Base-by-base conservation (phyloP, 78 protist genomes). In the Planoprotostelium fungivorum region DNA sequence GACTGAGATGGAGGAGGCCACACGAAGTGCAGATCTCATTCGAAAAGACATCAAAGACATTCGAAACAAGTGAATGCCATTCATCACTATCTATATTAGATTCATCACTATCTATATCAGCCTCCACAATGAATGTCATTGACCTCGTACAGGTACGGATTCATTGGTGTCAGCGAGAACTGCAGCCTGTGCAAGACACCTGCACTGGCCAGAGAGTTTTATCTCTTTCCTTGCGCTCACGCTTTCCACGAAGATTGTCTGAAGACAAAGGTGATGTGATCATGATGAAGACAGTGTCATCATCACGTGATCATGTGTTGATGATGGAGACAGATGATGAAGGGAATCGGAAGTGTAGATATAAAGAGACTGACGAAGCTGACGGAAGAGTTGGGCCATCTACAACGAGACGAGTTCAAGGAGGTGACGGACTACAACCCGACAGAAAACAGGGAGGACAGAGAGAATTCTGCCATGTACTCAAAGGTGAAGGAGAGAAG, bases 221-320 rank as follows among this genome's bases (percentile, higher is more conserved):
- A 91, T 93, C 38, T 97, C 63, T 98, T 98, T 90, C 95, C 97
- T 0, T 98, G 99, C 88, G 89, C 73, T 37, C 99, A 98, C 89
- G 92, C 84, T 16, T 95, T 97, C 91, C 99, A 97, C 85, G 87
- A 51, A 35, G 96, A 97, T 38, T 97, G 99, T 91, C 88, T 97
- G 63, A 88, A 90, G 31, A 35, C 88, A 28, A 87, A 94, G 85
- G 90, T 85, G n/a, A 51, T n/a, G 90, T 63, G 38, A 86, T 10
- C 34, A 29, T 35, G 86, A 25, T 16, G 35, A 5, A 1, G 0
- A 0, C 87, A 29, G 16, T 9, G 28, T 0, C 0, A 37, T 35
- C 23, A 34, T 29, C 10, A 10, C 90, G 35, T 34, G 1, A 36
- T 88, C 84, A 28, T 28, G 35, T 31, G 1, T 9, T 29, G 1